Conservation (phyloP, 2,329 filamentous ascomycete species). For the Emericellopsis cladophorae region DNA sequence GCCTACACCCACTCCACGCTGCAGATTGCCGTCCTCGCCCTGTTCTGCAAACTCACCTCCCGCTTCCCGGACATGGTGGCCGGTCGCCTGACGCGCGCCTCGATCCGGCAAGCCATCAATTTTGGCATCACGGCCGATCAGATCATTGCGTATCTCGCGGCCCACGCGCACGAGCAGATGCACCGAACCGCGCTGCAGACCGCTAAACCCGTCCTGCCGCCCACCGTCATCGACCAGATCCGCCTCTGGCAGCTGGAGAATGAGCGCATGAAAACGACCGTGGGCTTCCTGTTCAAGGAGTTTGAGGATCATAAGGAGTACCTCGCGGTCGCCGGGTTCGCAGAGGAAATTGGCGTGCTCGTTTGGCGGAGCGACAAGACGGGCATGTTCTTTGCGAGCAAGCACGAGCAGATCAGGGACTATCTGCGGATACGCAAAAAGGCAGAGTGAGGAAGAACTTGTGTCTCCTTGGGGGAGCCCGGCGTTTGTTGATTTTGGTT, state of each 20-base stretch:
- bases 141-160: constrained; percentile 84
- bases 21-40: constrained; percentile 83
- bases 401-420: constrained; percentile 76
- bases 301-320: constrained; percentile 65
- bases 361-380: constrained; percentile 73
- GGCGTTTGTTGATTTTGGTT: no score
- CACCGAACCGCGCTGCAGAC: constrained; percentile 47
- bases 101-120: constrained; percentile 74
- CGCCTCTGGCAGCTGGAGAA: constrained; percentile 95
- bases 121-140: constrained; percentile 91
- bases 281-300: constrained; percentile 82
- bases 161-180: constrained; percentile 93
- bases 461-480: no score
- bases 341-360: constrained; percentile 80
- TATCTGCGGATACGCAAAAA: constrained; percentile 60
- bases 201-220: constrained; percentile 66
- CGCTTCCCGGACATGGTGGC: constrained; percentile 92
- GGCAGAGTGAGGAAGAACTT: constrained; percentile 10
- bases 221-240: constrained; percentile 95
- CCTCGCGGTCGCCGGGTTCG: constrained; percentile 59
- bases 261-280: constrained; percentile 76
- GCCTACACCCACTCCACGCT: constrained; percentile 91
- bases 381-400: constrained; percentile 82
- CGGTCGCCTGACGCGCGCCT: constrained; percentile 79
- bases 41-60: constrained; percentile 79